A percentile compares a stretch with the other conserved stretches of the same genome.
phyloP scores from a whole-genome alignment of 2,329 filamentous ascomycete genomes.

The Xylariaceae sp. region DNA sequence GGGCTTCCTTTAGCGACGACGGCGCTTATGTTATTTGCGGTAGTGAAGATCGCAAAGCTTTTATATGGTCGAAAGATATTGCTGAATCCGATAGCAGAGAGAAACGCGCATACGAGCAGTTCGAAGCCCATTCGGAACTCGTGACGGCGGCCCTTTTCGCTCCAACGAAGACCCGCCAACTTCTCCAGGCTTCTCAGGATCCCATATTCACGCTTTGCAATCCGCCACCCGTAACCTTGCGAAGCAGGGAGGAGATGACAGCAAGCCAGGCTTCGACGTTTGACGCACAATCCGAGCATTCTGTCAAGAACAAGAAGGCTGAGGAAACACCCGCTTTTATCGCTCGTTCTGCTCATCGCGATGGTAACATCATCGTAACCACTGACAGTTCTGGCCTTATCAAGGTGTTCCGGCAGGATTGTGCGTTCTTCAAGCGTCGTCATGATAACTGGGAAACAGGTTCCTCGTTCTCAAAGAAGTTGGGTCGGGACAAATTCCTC shows the following conservation, averaged over 20 bases:
- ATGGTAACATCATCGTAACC: slow-evolving; percentile 87
- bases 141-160: slow-evolving; percentile 88
- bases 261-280: slow-evolving; percentile 39
- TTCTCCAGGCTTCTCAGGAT: slow-evolving; percentile 77
- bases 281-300: slow-evolving; percentile 28
- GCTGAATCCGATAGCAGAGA: slow-evolving; percentile 63
- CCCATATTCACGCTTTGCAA: slow-evolving; percentile 97
- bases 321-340: slow-evolving; percentile 73
- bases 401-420: slow-evolving; percentile 94
- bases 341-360: slow-evolving; percentile 66
- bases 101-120: slow-evolving; percentile 78
- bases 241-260: slow-evolving; percentile 62
- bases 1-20: slow-evolving; percentile 83
- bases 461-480: slow-evolving; percentile 68
- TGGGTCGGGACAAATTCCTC: slow-evolving; percentile 55
- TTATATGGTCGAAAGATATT: slow-evolving; percentile 74
- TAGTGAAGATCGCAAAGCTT: slow-evolving; percentile 84
- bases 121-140: slow-evolving; percentile 83
- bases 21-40: slow-evolving; percentile 83
- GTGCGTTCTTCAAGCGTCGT: slow-evolving; percentile 72
- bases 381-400: slow-evolving; percentile 83
- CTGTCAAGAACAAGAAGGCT: slow-evolving; percentile 38
- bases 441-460: slow-evolving; percentile 72
- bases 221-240: slow-evolving; percentile 78
- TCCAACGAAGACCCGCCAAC: slow-evolving; percentile 68